A percentile compares a stretch with the other conserved stretches of the same genome.
phyloP scores from a whole-genome alignment of 345 rosid genomes.

The Corchorus olitorius region DNA sequence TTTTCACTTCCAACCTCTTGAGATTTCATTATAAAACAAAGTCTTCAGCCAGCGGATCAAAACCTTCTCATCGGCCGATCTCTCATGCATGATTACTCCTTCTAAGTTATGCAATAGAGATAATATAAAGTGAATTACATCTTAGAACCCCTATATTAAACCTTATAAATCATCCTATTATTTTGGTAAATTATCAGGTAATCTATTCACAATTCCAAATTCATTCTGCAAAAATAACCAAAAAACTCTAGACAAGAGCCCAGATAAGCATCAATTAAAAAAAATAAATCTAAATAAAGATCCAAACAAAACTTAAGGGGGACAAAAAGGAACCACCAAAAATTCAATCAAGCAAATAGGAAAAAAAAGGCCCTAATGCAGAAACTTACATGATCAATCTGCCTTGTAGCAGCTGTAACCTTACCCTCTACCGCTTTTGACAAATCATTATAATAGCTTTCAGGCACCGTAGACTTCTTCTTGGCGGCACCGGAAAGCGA shows the following conservation, averaged over 20 bases:
- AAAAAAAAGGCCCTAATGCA: background rate
- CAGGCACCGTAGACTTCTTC: slow-evolving; percentile 98
- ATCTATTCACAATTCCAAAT: background rate
- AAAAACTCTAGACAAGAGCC: background rate
- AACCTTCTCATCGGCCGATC: background rate
- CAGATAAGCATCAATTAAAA: background rate
- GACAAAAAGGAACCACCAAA: background rate
- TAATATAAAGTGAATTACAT: background rate
- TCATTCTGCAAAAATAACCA: background rate
- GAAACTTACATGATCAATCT: slow-evolving; percentile 95
- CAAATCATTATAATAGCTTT: slow-evolving; percentile 88
- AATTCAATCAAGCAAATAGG: background rate
- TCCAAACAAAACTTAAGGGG: background rate
- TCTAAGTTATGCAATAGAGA: background rate
- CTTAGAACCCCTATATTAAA: background rate
- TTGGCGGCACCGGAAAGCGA: slow-evolving; percentile 98
- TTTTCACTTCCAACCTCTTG: background rate
- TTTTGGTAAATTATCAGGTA: background rate
- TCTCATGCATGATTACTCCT: background rate
- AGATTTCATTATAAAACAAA: slow-evolving; percentile 11
- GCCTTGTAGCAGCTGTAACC: slow-evolving; percentile 91
- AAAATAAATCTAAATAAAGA: background rate
- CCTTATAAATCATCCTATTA: background rate
- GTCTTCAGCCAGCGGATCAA: background rate
- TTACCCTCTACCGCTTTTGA: slow-evolving; percentile 88